A percentile compares a stretch with the other conserved stretches of the same genome.
These are phyloP conservation scores for Tuber magnatum DNA, from an alignment of 495 filamentous ascomycete species.

Conservation along the genomic window DNA sequence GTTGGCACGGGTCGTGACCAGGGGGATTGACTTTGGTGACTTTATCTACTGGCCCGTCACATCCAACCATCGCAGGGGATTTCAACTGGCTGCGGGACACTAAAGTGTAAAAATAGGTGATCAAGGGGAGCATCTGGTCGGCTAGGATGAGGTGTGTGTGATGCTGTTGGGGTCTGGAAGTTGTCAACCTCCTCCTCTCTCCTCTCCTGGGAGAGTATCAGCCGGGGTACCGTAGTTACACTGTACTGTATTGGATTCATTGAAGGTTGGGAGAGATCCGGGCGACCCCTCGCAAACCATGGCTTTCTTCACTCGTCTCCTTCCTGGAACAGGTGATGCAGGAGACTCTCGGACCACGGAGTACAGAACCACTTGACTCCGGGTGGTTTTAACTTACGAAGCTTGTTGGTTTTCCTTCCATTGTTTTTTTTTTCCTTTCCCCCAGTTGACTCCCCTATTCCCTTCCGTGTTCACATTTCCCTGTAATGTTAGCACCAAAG, in stretches of 20 bases:
- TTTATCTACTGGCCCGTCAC: not conserved
- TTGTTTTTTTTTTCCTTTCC: not conserved
- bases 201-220: not conserved
- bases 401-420: not conserved
- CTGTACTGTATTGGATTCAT: not conserved
- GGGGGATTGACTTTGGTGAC: constrained; percentile 4
- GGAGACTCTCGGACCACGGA: not conserved
- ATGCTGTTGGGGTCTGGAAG: not conserved
- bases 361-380: not conserved
- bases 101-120: not conserved
- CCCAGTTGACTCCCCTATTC: not conserved
- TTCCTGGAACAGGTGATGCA: not conserved
- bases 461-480: not conserved
- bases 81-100: not conserved
- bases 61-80: not conserved
- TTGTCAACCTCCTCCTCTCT: not conserved
- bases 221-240: not conserved
- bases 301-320: not conserved
- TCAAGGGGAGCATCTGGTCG: not conserved
- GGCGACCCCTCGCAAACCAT: not conserved
- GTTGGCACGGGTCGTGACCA: not conserved
- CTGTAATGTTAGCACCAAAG: not conserved
- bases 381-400: not conserved
- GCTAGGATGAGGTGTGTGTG: not conserved
- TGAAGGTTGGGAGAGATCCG: not conserved